Percentiles rank a stretch among this genome's conserved stretches.
These are phyloP conservation scores for Pestalotiopsis sp. DNA, from an alignment of 2,329 filamentous ascomycete genomes.

Conservation along the genomic window DNA sequence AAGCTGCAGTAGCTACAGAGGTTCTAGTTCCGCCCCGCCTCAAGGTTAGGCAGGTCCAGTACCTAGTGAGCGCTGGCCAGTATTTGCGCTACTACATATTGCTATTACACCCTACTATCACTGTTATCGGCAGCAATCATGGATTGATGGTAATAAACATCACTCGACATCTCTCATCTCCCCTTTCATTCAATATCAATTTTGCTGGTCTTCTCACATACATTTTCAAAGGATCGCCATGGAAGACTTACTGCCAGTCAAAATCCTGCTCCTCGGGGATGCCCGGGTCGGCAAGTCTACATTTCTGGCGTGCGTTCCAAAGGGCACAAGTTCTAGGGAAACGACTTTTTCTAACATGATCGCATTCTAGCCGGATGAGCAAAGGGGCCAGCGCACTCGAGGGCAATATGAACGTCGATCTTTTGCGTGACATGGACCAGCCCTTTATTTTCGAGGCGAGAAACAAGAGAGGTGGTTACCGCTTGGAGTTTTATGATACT, in stretches of 20 bases:
- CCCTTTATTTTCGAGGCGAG: conserved; percentile 61
- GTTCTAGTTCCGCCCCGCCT: conserved; percentile 4
- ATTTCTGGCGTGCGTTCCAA: conserved; percentile 58
- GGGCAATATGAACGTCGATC: conserved; percentile 43
- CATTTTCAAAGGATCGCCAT: neutral
- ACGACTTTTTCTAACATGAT: conserved; percentile 10
- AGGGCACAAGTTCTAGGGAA: neutral
- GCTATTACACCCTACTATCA: neutral
- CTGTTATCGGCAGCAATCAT: neutral
- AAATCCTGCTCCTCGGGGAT: conserved; percentile 62
- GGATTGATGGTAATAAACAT: neutral
- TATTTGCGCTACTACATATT: conserved; percentile 8
- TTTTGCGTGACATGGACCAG: conserved; percentile 61
- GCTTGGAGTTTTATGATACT: conserved; percentile 64
- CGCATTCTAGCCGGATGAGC: conserved; percentile 51
- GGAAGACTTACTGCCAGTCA: conserved; percentile 47
- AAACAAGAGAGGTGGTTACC: conserved; percentile 47
- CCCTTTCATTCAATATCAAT: neutral
- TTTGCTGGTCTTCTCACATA: too few relatives aligned
- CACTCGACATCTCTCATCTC: neutral
- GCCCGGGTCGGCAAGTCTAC: conserved; percentile 62
- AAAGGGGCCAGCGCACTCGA: conserved; percentile 41
- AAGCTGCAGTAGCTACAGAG: neutral
- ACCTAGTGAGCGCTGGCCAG: neutral
- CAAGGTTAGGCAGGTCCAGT: neutral